Conservation (phyloP, 225 moss, liverwort and hornwort genomes). For the Physcomitrellopsis africana region DNA sequence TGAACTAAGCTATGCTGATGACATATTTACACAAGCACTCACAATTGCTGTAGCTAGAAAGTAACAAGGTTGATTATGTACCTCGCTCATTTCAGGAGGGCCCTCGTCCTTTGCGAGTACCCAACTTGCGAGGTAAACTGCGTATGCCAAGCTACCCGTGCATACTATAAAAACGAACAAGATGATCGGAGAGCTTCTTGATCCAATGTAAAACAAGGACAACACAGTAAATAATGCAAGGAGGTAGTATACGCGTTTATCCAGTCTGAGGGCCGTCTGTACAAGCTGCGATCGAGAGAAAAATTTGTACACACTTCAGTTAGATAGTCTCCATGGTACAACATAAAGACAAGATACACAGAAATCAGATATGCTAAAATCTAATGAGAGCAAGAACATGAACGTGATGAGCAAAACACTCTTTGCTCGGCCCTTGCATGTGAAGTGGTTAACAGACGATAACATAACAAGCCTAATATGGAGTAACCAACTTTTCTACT, state of each 20-base stretch:
- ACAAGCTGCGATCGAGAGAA: conserved; percentile 58
- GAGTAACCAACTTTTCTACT: neutral
- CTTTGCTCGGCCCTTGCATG: neutral
- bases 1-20: neutral
- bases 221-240: conserved; percentile 50
- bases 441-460: neutral
- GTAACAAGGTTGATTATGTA: conserved; percentile 13
- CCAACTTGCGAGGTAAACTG: conserved; percentile 75
- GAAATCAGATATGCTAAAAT: neutral
- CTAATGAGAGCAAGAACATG: neutral
- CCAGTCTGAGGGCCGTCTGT: conserved; percentile 59
- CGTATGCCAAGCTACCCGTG: conserved; percentile 62
- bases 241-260: conserved; percentile 69
- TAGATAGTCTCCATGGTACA: neutral
- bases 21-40: neutral
- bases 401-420: neutral
- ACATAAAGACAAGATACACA: neutral
- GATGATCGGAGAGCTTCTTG: conserved; percentile 69
- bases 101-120: conserved; percentile 87
- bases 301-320: neutral
- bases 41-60: neutral
- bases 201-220: conserved; percentile 68
- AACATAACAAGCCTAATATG: neutral
- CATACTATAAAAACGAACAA: conserved; percentile 73
- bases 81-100: conserved; percentile 85